These are phyloP conservation scores for Candida peoriensis DNA, from an alignment of 805 yeast species.

Conservation along the genomic window DNA sequence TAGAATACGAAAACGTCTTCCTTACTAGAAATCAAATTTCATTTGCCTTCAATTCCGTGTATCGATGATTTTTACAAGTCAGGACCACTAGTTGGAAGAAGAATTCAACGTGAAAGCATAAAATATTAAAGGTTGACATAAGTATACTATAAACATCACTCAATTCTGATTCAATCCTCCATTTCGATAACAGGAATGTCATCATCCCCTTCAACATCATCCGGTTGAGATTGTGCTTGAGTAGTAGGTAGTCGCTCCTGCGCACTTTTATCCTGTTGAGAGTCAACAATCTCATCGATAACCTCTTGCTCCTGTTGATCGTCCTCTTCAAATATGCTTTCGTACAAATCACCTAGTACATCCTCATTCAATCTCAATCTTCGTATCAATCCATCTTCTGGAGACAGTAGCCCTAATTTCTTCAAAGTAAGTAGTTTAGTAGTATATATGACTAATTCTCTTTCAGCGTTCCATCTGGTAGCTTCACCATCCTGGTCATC, in stretches of 20 bases:
- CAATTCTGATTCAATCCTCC: conserved; percentile 8
- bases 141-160: no score
- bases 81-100: no score
- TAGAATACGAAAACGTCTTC: no score
- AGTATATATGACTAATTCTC: conserved; percentile 35
- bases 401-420: conserved; percentile 25
- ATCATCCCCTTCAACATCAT: conserved; percentile 2
- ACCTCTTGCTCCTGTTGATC: conserved; percentile 6
- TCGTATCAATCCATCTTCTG: conserved; percentile 21
- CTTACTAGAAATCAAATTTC: no score
- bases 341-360: conserved; percentile 29
- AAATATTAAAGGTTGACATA: no score
- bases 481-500: conserved; percentile 14
- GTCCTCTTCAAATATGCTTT: conserved; percentile 7
- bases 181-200: conserved; percentile 12
- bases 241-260: conserved; percentile 1
- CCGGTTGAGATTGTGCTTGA: neutral
- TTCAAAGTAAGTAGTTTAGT: conserved; percentile 34
- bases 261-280: neutral
- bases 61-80: no score
- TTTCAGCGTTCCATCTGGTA: conserved; percentile 34
- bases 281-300: conserved; percentile 8
- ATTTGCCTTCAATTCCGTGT: no score
- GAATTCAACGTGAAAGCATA: no score
- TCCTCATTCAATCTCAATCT: conserved; percentile 35